These are phyloP conservation scores for Alternaria brassicicola DNA, from an alignment of 2,329 filamentous ascomycete genomes.

Conservation along the genomic window DNA sequence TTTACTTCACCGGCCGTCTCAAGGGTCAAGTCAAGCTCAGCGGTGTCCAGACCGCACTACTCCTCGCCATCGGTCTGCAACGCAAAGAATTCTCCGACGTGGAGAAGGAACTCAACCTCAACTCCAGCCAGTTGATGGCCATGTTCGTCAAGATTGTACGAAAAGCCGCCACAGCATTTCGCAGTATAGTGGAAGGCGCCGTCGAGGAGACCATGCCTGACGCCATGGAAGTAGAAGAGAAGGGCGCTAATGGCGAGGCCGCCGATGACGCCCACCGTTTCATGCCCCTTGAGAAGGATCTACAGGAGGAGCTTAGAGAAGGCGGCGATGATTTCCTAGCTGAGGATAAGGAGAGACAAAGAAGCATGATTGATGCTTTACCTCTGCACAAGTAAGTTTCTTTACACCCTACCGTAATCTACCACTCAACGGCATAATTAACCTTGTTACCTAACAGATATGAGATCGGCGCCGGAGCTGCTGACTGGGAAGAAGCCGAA, in stretches of 20 bases:
- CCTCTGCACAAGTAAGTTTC: constrained; percentile 79
- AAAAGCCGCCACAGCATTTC: constrained; percentile 83
- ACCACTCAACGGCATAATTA: background rate
- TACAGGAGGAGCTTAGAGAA: constrained; percentile 84
- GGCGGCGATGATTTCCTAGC: constrained; percentile 77
- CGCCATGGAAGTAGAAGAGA: constrained; percentile 46
- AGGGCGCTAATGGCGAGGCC: constrained; percentile 61
- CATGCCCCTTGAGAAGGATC: constrained; percentile 69
- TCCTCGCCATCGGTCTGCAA: constrained; percentile 87
- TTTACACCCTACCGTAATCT: background rate
- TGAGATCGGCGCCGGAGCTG: constrained; percentile 55
- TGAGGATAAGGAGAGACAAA: constrained; percentile 75
- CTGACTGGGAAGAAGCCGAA: constrained; percentile 69
- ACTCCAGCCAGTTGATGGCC: constrained; percentile 80
- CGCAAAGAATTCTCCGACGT: constrained; percentile 83
- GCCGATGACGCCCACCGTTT: constrained; percentile 67
- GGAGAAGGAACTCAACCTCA: constrained; percentile 77
- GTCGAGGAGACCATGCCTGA: constrained; percentile 58
- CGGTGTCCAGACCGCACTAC: constrained; percentile 82
- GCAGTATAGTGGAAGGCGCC: constrained; percentile 73
- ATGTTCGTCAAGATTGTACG: constrained; percentile 98
- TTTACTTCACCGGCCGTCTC: constrained; percentile 85
- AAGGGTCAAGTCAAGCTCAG: constrained; percentile 71
- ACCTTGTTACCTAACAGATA: constrained; percentile 41
- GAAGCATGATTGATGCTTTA: constrained; percentile 86